Conservation (phyloP, 805 yeast species). For the Wickerhamiella kurtzmanii region DNA sequence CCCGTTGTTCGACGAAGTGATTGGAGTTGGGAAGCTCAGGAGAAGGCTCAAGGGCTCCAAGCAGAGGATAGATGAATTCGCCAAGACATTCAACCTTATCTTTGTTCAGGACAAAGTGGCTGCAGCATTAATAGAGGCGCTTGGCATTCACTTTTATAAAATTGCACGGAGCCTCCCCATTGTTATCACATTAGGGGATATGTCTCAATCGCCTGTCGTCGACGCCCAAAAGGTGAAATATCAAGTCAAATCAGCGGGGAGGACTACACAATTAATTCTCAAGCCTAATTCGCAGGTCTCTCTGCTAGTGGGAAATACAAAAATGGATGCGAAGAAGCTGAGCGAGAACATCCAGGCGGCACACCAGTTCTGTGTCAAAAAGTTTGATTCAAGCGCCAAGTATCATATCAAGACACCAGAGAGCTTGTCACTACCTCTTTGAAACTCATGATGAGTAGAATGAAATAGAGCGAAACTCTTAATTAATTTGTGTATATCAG, state of each 20-base stretch:
- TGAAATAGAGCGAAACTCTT: no score
- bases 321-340: slow-evolving; percentile 16
- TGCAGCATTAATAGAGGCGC: slow-evolving; percentile 15
- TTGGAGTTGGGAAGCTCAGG: slow-evolving; percentile 21
- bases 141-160: slow-evolving; percentile 18
- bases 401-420: slow-evolving; percentile 19
- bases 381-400: slow-evolving; percentile 13
- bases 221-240: slow-evolving; percentile 6
- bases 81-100: slow-evolving; percentile 13
- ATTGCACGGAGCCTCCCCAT: slow-evolving; percentile 16
- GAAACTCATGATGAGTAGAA: no score
- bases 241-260: slow-evolving; percentile 5
- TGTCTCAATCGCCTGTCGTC: neutral
- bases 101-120: slow-evolving; percentile 17
- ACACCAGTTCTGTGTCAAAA: slow-evolving; percentile 1
- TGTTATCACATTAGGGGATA: slow-evolving; percentile 5
- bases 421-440: slow-evolving; percentile 11
- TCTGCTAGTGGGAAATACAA: slow-evolving; percentile 18
- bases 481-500: no score
- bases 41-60: slow-evolving; percentile 15
- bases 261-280: slow-evolving; percentile 17
- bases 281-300: slow-evolving; percentile 11
- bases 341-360: slow-evolving; percentile 16
- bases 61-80: slow-evolving; percentile 12
- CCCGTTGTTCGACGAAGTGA: slow-evolving; percentile 18